Conservation (phyloP, 2,329 filamentous ascomycete genomes). For the Cladobotryum protrusum region DNA sequence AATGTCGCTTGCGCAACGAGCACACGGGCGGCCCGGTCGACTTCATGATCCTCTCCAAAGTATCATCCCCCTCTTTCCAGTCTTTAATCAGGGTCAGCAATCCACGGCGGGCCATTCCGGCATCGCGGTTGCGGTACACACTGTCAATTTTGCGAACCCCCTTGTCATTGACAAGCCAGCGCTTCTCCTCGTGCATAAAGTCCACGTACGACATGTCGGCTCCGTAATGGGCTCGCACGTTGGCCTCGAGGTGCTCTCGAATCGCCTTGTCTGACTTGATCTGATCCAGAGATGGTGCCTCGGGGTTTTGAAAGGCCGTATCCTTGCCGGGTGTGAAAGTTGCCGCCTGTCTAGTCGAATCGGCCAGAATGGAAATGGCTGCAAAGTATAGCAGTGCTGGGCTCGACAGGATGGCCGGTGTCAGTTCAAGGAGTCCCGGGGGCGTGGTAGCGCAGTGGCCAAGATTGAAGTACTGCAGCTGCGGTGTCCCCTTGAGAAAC, state of each 20-base stretch:
- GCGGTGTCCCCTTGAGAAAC: constrained; percentile 26
- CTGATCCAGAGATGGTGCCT: constrained; percentile 18
- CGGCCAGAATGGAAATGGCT: constrained; percentile 31
- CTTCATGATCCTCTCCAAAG: constrained; percentile 30
- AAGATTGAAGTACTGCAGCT: constrained; percentile 37
- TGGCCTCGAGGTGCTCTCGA: constrained; percentile 23
- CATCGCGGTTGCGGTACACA: constrained; percentile 38
- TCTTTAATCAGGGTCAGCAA: constrained; percentile 31
- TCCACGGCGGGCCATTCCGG: constrained; percentile 29
- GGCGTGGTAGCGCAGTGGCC: constrained; percentile 31
- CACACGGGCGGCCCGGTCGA: background rate
- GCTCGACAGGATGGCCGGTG: constrained; percentile 23
- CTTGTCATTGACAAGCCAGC: constrained; percentile 35
- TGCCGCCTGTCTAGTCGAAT: constrained; percentile 15
- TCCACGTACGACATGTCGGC: constrained; percentile 22
- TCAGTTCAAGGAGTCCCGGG: constrained; percentile 22
- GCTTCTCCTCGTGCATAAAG: constrained; percentile 31
- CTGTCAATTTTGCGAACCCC: constrained; percentile 39
- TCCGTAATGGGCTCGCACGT: constrained; percentile 27
- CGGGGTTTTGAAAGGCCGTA: constrained; percentile 18
- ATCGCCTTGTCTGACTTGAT: constrained; percentile 23
- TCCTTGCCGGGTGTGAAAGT: constrained; percentile 27
- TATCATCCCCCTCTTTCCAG: constrained; percentile 36
- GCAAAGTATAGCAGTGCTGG: constrained; percentile 31
- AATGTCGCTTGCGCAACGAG: background rate